A percentile compares a stretch with the other conserved stretches of the same genome.
Conservation (phyloP, 1,284 basidiomycete genomes). For the Uromyces viciae-fabae region DNA sequence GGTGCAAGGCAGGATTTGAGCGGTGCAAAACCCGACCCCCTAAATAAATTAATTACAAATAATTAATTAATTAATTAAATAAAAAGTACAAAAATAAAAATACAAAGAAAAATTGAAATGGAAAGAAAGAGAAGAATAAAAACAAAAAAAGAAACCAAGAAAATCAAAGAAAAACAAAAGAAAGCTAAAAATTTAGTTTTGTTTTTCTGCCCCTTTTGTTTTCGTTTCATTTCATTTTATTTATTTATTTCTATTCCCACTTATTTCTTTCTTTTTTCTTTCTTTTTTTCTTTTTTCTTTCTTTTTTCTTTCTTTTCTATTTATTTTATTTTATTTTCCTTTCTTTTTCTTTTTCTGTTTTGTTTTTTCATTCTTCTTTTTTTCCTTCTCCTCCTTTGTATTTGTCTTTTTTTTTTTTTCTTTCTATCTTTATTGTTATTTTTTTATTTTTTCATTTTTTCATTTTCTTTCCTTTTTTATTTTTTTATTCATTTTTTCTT, state of each 20-base stretch:
- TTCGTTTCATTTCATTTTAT: neutral
- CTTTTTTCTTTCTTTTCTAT: neutral
- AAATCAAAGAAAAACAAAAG: too few species aligned
- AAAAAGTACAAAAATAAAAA: too few species aligned
- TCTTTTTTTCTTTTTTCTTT: neutral
- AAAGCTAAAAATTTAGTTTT: too few species aligned
- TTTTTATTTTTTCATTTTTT: neutral
- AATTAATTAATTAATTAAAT: too few species aligned
- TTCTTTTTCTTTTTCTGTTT: neutral
- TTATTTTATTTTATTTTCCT: neutral
- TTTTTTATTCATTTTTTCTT: neutral
- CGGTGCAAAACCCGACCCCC: too few species aligned
- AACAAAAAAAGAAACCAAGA: too few species aligned
- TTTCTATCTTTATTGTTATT: neutral
- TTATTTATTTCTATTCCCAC: neutral
- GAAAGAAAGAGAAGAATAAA: too few species aligned
- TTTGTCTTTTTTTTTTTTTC: neutral
- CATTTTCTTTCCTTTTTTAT: neutral
- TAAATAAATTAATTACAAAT: too few species aligned
- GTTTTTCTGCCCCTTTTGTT: neutral
- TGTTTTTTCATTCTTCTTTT: neutral
- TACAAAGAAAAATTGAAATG: too few species aligned
- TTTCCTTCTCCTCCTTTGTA: neutral
- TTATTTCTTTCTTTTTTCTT: neutral
- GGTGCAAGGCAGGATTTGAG: too few species aligned